These are phyloP conservation scores for Schizosaccharomyces cryophilus DNA, from an alignment of 805 yeast species.

Conservation along the genomic window DNA sequence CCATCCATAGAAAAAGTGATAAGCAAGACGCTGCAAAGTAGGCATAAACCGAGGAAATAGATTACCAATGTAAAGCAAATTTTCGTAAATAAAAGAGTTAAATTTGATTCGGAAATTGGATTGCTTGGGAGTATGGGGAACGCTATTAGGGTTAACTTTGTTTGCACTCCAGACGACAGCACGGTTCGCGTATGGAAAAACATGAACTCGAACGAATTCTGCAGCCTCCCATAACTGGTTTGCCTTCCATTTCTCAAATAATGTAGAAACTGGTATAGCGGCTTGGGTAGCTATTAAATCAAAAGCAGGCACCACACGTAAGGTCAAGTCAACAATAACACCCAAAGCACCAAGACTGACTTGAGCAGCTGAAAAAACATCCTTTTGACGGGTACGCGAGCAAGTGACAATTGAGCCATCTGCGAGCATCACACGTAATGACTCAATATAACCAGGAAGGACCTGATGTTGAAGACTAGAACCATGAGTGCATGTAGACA, in stretches of 20 bases:
- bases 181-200: conserved; percentile 81
- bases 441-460: conserved; percentile 67
- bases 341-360: conserved; percentile 83
- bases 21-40: conserved; percentile 58
- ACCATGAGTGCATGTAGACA: conserved; percentile 93
- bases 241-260: conserved; percentile 37
- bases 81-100: conserved; percentile 76
- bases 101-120: conserved; percentile 16
- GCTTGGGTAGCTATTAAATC: conserved; percentile 62
- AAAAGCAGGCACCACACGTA: conserved; percentile 65
- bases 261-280: conserved; percentile 50
- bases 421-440: conserved; percentile 49
- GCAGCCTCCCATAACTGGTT: conserved; percentile 62
- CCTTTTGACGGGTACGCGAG: conserved; percentile 36
- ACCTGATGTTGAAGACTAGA: conserved; percentile 82
- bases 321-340: conserved; percentile 58
- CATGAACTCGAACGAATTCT: conserved; percentile 88
- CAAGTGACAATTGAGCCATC: conserved; percentile 47
- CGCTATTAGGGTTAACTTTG: conserved; percentile 35
- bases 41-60: conserved; percentile 61
- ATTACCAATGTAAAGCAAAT: conserved; percentile 51
- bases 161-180: conserved; percentile 80
- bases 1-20: conserved; percentile 58
- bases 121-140: conserved; percentile 15
- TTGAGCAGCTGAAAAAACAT: conserved; percentile 56